Base-by-base conservation (phyloP, 2,329 filamentous ascomycete species). In the Purpureocillium takamizusanense region DNA sequence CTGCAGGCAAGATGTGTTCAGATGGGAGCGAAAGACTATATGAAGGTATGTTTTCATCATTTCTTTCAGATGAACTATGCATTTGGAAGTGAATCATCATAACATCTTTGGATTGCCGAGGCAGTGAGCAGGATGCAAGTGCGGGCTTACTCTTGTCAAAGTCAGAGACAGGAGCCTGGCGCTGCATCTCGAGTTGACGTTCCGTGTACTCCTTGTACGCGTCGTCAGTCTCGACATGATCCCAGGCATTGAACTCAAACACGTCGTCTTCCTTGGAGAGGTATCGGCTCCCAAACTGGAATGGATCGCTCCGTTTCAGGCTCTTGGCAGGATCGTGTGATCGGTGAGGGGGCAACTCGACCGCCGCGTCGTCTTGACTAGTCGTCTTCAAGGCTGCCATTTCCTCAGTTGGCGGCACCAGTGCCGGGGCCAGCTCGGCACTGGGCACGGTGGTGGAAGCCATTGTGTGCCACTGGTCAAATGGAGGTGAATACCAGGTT, bases 161-260 rank as follows among this genome's bases (percentile, higher is more conserved):
- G 45, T 95, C 88, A 32, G 83, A 89, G 36, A 95, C 92, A 40
- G 89, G 90, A 44, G 83, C 74, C 52, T 83, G 77, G 47, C 89
- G 81, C 66, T 98, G 92, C 64, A 83, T 83, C 34, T 77, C 76
- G 56, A 85, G 90, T 65, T 97, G 92, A 55, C 80, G 66, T 62
- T 89, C 79, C 43, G 88, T 82, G 61, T 92, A 95, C 55, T 84
- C 78, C 55, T 83, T 81, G 71, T 95, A 97, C 31, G 81, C 74
- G 51, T 86, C 79, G 65, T 97, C 90, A 58, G 88, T 88, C 63
- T 90, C 83, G 57, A 97, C 92, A 59, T 98, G 90, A 60, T 98
- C 92, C 92, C 92, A 98, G 29, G 92, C 92, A 62, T 98, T 98
- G 76, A 92, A 95, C 60, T 94, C 84, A 65, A 90, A 98, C 53